Evolutionary conservation across 2,329 filamentous ascomycete species (phyloP).

Genomic region (Aotearoamyces nothofagi): DNA sequence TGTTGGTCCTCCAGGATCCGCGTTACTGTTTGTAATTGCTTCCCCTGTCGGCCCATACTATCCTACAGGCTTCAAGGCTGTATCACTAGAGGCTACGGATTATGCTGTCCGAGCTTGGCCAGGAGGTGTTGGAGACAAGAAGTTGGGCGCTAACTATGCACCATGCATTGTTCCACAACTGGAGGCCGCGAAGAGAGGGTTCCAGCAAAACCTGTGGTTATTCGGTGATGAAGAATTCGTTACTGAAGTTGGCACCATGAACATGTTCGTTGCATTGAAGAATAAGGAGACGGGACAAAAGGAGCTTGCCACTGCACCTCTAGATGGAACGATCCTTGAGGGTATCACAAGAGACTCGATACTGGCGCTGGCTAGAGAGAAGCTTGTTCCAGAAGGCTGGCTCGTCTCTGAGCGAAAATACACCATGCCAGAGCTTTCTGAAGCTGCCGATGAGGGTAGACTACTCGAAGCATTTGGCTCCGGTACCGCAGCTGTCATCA

Average conservation of each 20-base stretch:
- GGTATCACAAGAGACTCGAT: conserved; percentile 90
- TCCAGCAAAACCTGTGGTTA: conserved; percentile 97
- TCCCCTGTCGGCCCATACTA: conserved; percentile 97
- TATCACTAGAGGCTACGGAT: conserved; percentile 88
- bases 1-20: conserved; percentile 80
- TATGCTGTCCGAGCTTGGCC: conserved; percentile 97
- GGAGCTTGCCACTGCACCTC: conserved; percentile 84
- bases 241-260: conserved; percentile 98
- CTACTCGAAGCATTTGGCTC: conserved; percentile 87
- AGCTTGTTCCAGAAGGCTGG: conserved; percentile 77
- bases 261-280: conserved; percentile 79
- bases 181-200: conserved; percentile 77
- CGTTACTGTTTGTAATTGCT: conserved; percentile 87
- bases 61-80: conserved; percentile 93
- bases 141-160: conserved; percentile 98
- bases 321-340: conserved; percentile 93
- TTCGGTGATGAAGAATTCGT: conserved; percentile 93
- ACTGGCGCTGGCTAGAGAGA: conserved; percentile 71
- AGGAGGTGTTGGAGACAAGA: conserved; percentile 94
- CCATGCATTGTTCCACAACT: conserved; percentile 95
- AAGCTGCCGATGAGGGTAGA: conserved; percentile 71
- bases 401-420: conserved; percentile 77
- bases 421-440: conserved; percentile 72
- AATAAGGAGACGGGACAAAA: conserved; percentile 81
- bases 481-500: conserved; percentile 88